phyloP scores from a whole-genome alignment of 805 yeast genomes.

The Hanseniaspora lindneri region DNA sequence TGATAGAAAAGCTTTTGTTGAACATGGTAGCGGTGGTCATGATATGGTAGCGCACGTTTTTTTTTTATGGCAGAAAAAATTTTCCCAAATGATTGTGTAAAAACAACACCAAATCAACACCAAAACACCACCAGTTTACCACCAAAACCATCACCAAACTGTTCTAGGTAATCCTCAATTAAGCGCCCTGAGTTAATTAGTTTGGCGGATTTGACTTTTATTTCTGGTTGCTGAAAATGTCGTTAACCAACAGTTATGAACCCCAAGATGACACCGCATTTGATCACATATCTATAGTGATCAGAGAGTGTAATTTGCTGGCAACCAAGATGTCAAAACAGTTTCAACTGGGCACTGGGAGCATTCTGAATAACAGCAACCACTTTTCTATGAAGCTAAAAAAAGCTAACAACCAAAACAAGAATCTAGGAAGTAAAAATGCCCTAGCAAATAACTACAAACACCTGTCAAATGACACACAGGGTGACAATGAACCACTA shows the following conservation, averaged over 20 bases:
- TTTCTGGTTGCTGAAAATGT: too few relatives aligned
- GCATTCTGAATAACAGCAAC: background rate
- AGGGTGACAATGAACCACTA: constrained; percentile 44
- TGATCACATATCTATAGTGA: constrained; percentile 70
- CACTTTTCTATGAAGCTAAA: constrained; percentile 1
- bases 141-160: too few relatives aligned
- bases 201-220: too few relatives aligned
- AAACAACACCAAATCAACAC: too few relatives aligned
- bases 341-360: background rate
- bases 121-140: too few relatives aligned
- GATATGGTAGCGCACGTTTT: too few relatives aligned
- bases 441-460: constrained; percentile 17
- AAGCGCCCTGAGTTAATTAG: too few relatives aligned
- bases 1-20: too few relatives aligned
- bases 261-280: constrained; percentile 32
- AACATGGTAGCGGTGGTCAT: too few relatives aligned
- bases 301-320: constrained; percentile 77
- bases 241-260: background rate
- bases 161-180: too few relatives aligned
- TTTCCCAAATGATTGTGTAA: too few relatives aligned
- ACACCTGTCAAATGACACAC: constrained; percentile 14
- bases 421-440: constrained; percentile 12
- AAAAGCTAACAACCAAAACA: constrained; percentile 14
- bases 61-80: too few relatives aligned
- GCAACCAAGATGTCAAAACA: constrained; percentile 58